A percentile compares a stretch with the other conserved stretches of the same genome.
Conservation (phyloP, 2,329 filamentous ascomycete genomes). For the Sordariomycetes sp. region DNA sequence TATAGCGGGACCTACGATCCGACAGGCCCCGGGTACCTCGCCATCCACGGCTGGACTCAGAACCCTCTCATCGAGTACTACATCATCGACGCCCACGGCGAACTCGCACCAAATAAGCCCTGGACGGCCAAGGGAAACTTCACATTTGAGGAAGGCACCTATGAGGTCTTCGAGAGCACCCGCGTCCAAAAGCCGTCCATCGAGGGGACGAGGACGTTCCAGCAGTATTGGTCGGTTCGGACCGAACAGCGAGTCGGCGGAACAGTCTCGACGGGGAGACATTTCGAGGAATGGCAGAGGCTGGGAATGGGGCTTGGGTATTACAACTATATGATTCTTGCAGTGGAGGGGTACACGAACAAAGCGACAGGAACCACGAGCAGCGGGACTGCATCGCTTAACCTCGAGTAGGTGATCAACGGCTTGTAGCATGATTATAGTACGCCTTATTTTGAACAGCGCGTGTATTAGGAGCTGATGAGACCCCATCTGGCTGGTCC, state of each 20-base stretch:
- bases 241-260: constrained; percentile 33
- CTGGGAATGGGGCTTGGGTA: constrained; percentile 32
- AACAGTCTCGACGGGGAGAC: constrained; percentile 31
- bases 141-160: constrained; percentile 20
- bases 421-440: not conserved
- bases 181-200: constrained; percentile 31
- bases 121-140: constrained; percentile 19
- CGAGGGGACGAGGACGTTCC: constrained; percentile 32
- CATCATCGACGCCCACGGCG: constrained; percentile 22
- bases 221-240: constrained; percentile 41
- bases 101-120: constrained; percentile 20
- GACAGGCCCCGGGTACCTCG: constrained; percentile 16
- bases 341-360: constrained; percentile 33
- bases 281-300: constrained; percentile 38
- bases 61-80: constrained; percentile 23
- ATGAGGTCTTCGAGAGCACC: constrained; percentile 21
- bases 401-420: not conserved
- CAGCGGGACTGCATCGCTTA: not conserved
- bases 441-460: not conserved
- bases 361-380: not conserved
- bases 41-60: constrained; percentile 23
- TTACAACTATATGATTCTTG: constrained; percentile 41
- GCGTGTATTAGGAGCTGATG: too few relatives aligned
- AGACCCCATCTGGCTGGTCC: too few relatives aligned
- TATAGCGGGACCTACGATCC: constrained; percentile 16